Evolutionary conservation across 2,329 filamentous ascomycete genomes (phyloP).

Genomic region (Aureobasidium sp.): DNA sequence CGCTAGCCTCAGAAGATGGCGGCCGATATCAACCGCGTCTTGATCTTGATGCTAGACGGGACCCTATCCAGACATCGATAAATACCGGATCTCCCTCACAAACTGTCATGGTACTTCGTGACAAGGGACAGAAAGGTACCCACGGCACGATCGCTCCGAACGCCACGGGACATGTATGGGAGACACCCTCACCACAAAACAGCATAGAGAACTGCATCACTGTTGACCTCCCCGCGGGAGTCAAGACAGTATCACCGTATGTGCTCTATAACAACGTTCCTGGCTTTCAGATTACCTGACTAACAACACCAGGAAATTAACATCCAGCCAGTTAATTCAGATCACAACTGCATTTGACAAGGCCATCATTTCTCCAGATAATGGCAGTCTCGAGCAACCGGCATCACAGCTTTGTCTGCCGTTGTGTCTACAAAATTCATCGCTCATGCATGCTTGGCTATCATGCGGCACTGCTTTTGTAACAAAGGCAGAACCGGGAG

Average conservation of each 20-base stretch:
- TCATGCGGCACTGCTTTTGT: constrained; percentile 6
- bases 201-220: constrained; percentile 6
- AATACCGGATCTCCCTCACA: not conserved
- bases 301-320: not conserved
- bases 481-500: not conserved
- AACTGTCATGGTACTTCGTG: not conserved
- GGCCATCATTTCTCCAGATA: constrained; percentile 1
- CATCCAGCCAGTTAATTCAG: constrained; percentile 7
- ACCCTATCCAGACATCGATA: not conserved
- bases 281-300: not conserved
- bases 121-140: not conserved
- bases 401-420: constrained; percentile 1
- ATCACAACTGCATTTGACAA: constrained; percentile 6
- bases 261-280: not conserved
- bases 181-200: not conserved
- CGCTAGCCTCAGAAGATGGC: not conserved
- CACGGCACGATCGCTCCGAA: not conserved
- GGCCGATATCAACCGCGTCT: not conserved
- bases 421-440: not conserved
- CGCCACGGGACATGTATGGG: not conserved
- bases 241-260: constrained; percentile 2
- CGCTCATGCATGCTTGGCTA: constrained; percentile 10
- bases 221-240: not conserved
- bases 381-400: not conserved
- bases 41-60: not conserved